Evolutionary conservation across 2,329 filamentous ascomycete genomes (phyloP), one percentile per base, ranked within the genome.

Genomic region (Alternaria novae-zelandiae): DNA sequence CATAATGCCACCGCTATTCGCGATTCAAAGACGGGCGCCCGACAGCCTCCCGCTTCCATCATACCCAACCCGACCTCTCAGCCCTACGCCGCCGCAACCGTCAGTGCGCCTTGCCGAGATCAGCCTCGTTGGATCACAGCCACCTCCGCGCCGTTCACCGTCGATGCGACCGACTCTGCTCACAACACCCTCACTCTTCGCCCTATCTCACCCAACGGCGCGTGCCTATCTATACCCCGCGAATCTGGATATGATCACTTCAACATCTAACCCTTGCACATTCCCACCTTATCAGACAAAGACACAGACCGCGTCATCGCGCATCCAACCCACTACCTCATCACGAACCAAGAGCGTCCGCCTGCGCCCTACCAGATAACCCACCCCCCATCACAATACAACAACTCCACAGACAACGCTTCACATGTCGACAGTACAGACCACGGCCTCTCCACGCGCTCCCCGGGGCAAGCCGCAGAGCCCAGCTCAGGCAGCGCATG

Each of bases 191-290:
- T 56, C 63, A 50, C 64, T 46, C 47, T 49, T 46, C 59, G 30
- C 54, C 51, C 61, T 58, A 65, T 32, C 55, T 63, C 57, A 66
- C 66, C 57, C 59, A 41, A 64, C 66, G 61, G 67, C 71, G 64
- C 66, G 65, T 63, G 65, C 69, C 68, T 65, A 69, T 70, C 69
- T 67, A 61, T 71, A 71, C 63, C 54, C 67, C 54, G 59, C 67
- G 45, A 61, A 64, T 63, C 73, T 77, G 75, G 77, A 78, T 63
- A 79, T 79, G 77, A 74, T 70, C 70, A 66, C 72, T 74, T 65
- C 73, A 75, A 72, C 62, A 68, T 61, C 68, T 58, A 65, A 54
- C 68, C 53, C 66, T 69, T 49, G 54, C 69, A 64, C 69, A 60
- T 66, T 55, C 55, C 61, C 66, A 61, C 71, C 59, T 63, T 65